A percentile compares a stretch with the other conserved stretches of the same genome.
Evolutionary conservation across 176 grass and related monocot species (phyloP).

Genomic region (Aegilops sharonensis): DNA sequence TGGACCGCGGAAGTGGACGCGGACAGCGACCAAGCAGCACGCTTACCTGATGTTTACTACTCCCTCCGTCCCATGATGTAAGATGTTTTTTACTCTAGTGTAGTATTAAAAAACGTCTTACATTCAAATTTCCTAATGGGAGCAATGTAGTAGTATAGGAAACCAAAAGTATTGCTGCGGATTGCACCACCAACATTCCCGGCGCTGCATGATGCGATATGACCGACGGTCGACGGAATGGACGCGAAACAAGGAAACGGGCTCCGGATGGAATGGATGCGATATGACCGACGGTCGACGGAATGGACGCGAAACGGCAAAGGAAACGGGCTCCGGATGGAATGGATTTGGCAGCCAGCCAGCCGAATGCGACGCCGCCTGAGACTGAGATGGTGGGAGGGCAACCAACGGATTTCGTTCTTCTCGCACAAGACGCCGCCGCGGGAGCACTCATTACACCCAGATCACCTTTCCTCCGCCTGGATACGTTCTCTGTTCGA

Average conservation of each 20-base stretch:
- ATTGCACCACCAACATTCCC: not conserved
- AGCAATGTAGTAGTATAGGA: not conserved
- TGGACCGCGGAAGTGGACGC: not conserved
- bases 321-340: not conserved
- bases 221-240: not conserved
- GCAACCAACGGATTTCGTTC: not conserved
- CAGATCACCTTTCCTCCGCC: not conserved
- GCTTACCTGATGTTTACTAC: not conserved
- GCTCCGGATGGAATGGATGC: not conserved
- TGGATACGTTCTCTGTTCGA: not conserved
- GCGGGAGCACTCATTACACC: not conserved
- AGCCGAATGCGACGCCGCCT: constrained; percentile 16
- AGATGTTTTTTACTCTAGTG: too few relatives aligned
- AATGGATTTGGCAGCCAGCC: not conserved
- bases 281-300: constrained; percentile 6
- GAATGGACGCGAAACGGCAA: not conserved
- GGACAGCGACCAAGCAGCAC: constrained; percentile 18
- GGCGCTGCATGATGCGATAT: not conserved
- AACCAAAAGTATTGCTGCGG: not conserved
- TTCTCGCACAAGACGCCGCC: not conserved
- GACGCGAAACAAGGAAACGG: not conserved
- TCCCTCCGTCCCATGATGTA: too few relatives aligned
- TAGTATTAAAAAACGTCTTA: too few relatives aligned
- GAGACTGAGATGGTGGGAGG: not conserved
- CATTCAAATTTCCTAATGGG: not conserved